Evolutionary conservation across 2,329 filamentous ascomycete genomes (phyloP).

Genomic region (Trichocomaceae sp.): DNA sequence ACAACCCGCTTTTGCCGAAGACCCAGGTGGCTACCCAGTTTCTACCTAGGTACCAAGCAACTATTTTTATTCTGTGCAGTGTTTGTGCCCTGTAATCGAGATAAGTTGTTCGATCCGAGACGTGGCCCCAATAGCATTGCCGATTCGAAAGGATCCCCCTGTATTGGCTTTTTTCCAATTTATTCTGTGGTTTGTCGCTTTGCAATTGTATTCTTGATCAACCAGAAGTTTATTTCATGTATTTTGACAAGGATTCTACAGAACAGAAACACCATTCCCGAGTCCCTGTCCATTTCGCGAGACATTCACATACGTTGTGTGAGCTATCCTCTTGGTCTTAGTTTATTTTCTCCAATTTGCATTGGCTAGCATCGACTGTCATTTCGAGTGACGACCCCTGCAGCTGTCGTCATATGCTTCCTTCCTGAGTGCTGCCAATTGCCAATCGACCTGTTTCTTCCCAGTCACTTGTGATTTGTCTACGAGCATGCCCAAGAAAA

Average conservation of each 20-base stretch:
- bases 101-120: conserved; percentile 28
- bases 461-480: conserved; percentile 22
- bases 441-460: not conserved
- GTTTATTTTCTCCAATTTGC: conserved; percentile 6
- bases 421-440: not conserved
- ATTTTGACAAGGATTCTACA: not conserved
- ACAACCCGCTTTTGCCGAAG: conserved; percentile 12
- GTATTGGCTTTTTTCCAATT: conserved; percentile 14
- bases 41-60: not conserved
- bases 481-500: conserved; percentile 31
- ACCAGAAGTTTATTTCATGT: conserved; percentile 16
- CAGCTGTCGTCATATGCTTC: conserved; percentile 8
- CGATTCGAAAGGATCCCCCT: conserved; percentile 25
- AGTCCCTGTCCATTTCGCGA: not conserved
- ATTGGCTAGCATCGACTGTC: conserved; percentile 6
- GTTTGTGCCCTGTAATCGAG: conserved; percentile 8
- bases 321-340: conserved; percentile 3
- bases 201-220: conserved; percentile 23
- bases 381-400: conserved; percentile 5
- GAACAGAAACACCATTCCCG: conserved; percentile 6
- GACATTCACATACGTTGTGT: not conserved
- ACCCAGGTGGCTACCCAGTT: conserved; percentile 7
- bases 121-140: conserved; percentile 37
- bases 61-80: conserved; percentile 1
- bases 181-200: conserved; percentile 24